A percentile compares a stretch with the other conserved stretches of the same genome.
These are phyloP conservation scores for Perkinsela sp. DNA, from an alignment of 208 protist species.

Conservation along the genomic window DNA sequence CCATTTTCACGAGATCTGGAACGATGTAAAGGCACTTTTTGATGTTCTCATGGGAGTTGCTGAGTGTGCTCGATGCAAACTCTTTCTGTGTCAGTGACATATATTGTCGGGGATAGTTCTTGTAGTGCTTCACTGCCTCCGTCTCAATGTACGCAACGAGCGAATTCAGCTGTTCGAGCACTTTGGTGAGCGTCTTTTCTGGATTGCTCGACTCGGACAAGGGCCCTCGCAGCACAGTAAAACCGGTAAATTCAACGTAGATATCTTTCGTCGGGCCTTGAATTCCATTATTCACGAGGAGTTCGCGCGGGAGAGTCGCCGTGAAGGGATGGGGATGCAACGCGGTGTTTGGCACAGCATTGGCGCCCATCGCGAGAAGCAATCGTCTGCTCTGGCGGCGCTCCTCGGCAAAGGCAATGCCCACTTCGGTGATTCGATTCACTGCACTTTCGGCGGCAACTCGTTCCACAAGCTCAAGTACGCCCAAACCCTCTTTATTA, in stretches of 20 bases:
- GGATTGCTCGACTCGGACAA: slow-evolving; percentile 5
- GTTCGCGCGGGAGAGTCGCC: slow-evolving; percentile 17
- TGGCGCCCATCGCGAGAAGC: background rate
- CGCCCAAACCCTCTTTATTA: slow-evolving; percentile 8
- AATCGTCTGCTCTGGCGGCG: background rate
- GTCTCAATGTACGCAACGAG: slow-evolving; percentile 4
- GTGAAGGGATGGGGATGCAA: slow-evolving; percentile 4
- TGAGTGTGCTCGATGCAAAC: slow-evolving; percentile 4
- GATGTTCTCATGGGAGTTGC: slow-evolving; percentile 3
- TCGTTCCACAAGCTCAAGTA: slow-evolving; percentile 7
- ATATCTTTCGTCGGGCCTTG: slow-evolving; percentile 14
- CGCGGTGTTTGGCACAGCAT: background rate
- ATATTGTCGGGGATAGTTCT: background rate
- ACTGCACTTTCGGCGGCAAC: slow-evolving; percentile 37
- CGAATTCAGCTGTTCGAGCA: slow-evolving; percentile 10
- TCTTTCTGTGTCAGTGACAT: slow-evolving; percentile 4
- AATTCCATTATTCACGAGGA: slow-evolving; percentile 25
- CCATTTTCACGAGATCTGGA: slow-evolving; percentile 9
- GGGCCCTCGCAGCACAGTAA: background rate
- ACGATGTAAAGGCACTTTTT: slow-evolving; percentile 8
- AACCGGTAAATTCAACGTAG: slow-evolving; percentile 26
- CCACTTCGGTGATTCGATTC: slow-evolving; percentile 29
- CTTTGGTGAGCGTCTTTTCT: slow-evolving; percentile 3
- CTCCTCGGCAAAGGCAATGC: slow-evolving; percentile 5
- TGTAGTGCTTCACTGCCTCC: slow-evolving; percentile 7